Evolutionary conservation across 495 filamentous ascomycete genomes (phyloP), one percentile per base, ranked within the genome.

Genomic region (Lasiosphaeria miniovina): DNA sequence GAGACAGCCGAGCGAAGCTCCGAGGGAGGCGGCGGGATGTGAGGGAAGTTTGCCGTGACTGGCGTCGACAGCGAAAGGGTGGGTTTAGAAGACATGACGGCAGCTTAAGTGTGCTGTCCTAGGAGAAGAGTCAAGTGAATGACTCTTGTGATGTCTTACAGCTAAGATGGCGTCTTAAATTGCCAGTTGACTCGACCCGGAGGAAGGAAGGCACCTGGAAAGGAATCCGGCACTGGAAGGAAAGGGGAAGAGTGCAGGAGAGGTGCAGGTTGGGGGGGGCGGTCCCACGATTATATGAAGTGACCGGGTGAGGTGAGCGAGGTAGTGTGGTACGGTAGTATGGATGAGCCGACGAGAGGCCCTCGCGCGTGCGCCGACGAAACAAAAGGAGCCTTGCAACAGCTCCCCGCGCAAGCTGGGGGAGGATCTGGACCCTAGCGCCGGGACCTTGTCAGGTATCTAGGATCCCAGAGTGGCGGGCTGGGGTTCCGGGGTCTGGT

Each of bases 21-120:
- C 24, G 75, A 71, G 52, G 79, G 63, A 56, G 79, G 71, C 48
- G 82, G 82, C 15, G 93, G 78, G 71, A 93, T 89, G 14, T 90
- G 90, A 24, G 91, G 90, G 66, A 93, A 90, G 57, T 86, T 88
- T 54, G 84, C 82, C 52, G 85, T 88, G 68, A 85, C 79, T 34
- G 91, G 91, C 40, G 91, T 96, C 74, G 89, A 82, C 63, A 90
- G 82, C 68, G 84, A 79, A 54, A 91, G 82, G 58, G 82, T 78
- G 59, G 87, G 88, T 72, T 89, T 90, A 61, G 73, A 64, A 67
- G 84, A 77, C 77, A 79, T 76, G 79, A 73, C 85, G 66, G 68
- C 71, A 72, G 60, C 65, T 55, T 40, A 49, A 32, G n/a, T 32
- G 11, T 36, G 61, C 51, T 57, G 38, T 38, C n/a, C 11, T 43